These are phyloP conservation scores for Lepiota venenata DNA, from an alignment of 768 basidiomycete species.

Conservation along the genomic window DNA sequence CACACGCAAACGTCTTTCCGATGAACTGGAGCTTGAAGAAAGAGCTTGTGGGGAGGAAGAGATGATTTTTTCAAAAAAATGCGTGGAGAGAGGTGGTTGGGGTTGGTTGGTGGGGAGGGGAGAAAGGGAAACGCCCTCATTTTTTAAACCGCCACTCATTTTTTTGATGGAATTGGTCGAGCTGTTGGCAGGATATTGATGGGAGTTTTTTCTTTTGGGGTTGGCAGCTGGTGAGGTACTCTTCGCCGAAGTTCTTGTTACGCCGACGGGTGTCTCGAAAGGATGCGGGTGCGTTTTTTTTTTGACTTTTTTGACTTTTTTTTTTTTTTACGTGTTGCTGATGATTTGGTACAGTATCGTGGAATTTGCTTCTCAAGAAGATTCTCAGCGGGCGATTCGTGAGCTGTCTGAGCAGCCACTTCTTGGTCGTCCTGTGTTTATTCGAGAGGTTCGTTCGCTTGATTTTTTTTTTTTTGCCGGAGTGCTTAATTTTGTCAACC, in stretches of 20 bases:
- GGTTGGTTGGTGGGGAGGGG: constrained; percentile 11
- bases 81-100: too few species aligned
- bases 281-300: constrained; percentile 88
- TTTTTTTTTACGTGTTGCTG: constrained; percentile 5
- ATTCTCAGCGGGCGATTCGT: constrained; percentile 83
- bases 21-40: constrained; percentile 39
- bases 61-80: constrained; percentile 6
- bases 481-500: neutral
- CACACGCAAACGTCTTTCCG: constrained; percentile 23
- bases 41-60: constrained; percentile 28
- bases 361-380: constrained; percentile 88
- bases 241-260: constrained; percentile 98
- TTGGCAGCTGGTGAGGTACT: constrained; percentile 98
- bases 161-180: constrained; percentile 50
- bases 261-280: constrained; percentile 95
- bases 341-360: constrained; percentile 65
- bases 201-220: constrained; percentile 85
- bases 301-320: too few species aligned
- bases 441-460: constrained; percentile 72
- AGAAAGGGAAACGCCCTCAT: constrained; percentile 16
- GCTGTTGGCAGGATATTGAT: constrained; percentile 87
- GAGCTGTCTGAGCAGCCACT: constrained; percentile 88
- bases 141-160: constrained; percentile 35
- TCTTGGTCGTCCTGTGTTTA: constrained; percentile 93
- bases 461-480: neutral